A percentile compares a stretch with the other conserved stretches of the same genome.
Conservation (phyloP, 352 stramenopile genomes). For the Elongisporangium undulatum region DNA sequence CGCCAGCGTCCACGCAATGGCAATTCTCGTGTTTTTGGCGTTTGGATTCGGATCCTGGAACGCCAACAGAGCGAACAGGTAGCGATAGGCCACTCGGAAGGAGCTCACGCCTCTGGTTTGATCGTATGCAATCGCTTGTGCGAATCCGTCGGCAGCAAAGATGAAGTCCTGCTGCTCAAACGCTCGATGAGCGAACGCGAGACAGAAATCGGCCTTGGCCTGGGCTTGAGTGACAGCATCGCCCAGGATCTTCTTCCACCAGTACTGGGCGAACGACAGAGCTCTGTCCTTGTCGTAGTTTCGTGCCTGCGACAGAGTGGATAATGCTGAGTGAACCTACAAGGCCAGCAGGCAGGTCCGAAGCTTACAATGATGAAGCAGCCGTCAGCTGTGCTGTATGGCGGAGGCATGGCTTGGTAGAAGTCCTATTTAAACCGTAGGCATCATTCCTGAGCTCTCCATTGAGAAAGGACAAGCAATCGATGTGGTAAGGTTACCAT, state of each 20-base stretch:
- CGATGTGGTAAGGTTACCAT: constrained; percentile 12
- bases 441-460: not conserved
- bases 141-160: constrained; percentile 33
- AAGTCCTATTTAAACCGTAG: constrained; percentile 19
- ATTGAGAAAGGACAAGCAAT: not conserved
- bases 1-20: constrained; percentile 24
- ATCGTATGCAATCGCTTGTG: constrained; percentile 5
- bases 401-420: constrained; percentile 37
- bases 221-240: not conserved
- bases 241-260: constrained; percentile 28
- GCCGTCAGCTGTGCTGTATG: constrained; percentile 33
- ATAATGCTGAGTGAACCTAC: not conserved
- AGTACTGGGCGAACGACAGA: constrained; percentile 16
- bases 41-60: constrained; percentile 15
- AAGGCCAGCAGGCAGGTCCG: not conserved
- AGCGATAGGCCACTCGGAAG: constrained; percentile 17
- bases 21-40: constrained; percentile 3
- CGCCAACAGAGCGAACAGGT: constrained; percentile 18
- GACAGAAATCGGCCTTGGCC: constrained; percentile 3
- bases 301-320: constrained; percentile 12
- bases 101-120: constrained; percentile 1
- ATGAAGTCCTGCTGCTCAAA: constrained; percentile 28
- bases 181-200: constrained; percentile 17
- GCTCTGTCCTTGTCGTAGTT: constrained; percentile 29
- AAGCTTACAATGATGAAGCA: constrained; percentile 38